Base-by-base conservation (phyloP, 371 early-diverging fungal genomes). In the Basidiobolus meristosporus region DNA sequence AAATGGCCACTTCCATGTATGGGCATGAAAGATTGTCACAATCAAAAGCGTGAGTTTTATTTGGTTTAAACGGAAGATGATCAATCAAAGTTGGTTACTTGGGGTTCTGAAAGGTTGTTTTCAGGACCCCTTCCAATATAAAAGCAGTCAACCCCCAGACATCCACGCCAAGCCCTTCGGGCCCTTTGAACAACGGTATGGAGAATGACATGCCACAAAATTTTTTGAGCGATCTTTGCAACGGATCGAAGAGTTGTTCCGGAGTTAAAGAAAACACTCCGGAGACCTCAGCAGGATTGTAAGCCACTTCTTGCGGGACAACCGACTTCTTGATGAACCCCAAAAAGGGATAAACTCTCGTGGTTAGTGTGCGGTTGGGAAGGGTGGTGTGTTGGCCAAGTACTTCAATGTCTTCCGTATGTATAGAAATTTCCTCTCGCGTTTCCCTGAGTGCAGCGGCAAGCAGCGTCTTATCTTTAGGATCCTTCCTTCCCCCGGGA, bases 101-200 rank as follows among this genome's bases (percentile, higher is more conserved):
- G 26, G 9, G 26, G 26, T 9, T 3, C 5, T 36, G 36, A 36
- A 43, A 43, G 28, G 23, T 28, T 15, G 28, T 35, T 17, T 30
- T 35, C 15, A 43, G 37, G 16, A 43, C 19, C 6, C 28, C 19
- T 11, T 80, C 60, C 36, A 89, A 43, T 14, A 86, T 68, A 52
- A 71, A 83, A 3, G 80, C 82, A 2, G 90, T 90, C 43, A 90
- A 46, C 0, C 87, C 87, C 87, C 87, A 86, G n/a, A 86, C 62
- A 14, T 66, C 60, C 20, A 53, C 50, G 11, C 56, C 65, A 11
- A 59, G 44, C 0, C 51, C 62, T 32, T 63, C 56, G 22, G 78
- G 76, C 3, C 63, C 65, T 31, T 55, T 46, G 51, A 70, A 82
- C 1, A 63, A 62, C 0, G 83, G 76, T n/a, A 81, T 66, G 39